phyloP scores from a whole-genome alignment of 1,284 basidiomycete genomes.

The Boletus sp. region DNA sequence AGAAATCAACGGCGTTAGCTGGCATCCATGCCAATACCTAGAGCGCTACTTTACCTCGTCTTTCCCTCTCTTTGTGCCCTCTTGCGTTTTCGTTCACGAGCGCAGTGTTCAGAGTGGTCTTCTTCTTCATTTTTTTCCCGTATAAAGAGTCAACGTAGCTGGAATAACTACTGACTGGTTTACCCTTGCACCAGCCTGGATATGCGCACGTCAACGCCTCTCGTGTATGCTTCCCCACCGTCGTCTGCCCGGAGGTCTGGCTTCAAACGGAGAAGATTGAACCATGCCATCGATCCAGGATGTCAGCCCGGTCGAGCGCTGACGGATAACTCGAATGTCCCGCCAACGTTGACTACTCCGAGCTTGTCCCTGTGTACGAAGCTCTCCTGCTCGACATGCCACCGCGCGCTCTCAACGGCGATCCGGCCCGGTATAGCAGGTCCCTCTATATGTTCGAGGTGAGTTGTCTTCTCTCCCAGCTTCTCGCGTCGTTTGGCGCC shows the following conservation, averaged over 20 bases:
- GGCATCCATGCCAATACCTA: neutral
- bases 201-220: conserved; percentile 18
- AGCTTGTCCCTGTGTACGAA: conserved; percentile 11
- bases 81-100: neutral
- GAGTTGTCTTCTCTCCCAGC: neutral
- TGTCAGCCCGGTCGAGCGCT: conserved; percentile 17
- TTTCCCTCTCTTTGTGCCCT: neutral
- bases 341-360: neutral
- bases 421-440: conserved; percentile 16
- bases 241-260: conserved; percentile 17
- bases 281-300: conserved; percentile 16
- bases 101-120: neutral
- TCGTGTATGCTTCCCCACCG: conserved; percentile 10
- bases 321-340: conserved; percentile 23
- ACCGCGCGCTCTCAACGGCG: conserved; percentile 26
- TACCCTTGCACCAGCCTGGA: neutral
- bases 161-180: neutral
- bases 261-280: conserved; percentile 29
- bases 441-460: conserved; percentile 23
- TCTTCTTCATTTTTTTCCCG: neutral
- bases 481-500: neutral
- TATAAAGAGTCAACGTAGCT: neutral
- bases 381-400: conserved; percentile 31
- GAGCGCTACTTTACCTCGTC: neutral
- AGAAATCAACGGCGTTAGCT: conserved; percentile 18